phyloP scores from a whole-genome alignment of 23 red algal genomes.

The Gracilaria domingensis region DNA sequence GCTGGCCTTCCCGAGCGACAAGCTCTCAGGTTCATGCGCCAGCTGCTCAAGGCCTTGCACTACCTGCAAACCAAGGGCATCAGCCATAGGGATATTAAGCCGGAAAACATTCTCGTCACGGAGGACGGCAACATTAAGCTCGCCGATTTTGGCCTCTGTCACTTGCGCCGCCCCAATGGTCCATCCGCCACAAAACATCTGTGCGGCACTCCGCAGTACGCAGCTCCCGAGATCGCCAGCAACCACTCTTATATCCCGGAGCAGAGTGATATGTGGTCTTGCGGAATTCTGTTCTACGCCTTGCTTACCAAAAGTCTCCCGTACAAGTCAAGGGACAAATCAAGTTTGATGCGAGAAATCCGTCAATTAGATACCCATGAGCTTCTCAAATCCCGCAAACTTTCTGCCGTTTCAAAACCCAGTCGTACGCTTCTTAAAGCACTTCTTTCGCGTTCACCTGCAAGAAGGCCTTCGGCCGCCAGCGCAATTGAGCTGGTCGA shows the following conservation, averaged over 20 bases:
- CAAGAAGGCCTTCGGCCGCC: conserved; percentile 14
- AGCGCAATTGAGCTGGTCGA: conserved; percentile 32
- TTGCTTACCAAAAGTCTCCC: conserved; percentile 83
- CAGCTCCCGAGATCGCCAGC: conserved; percentile 77
- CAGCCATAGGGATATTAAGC: conserved; percentile 98
- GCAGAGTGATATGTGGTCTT: conserved; percentile 88
- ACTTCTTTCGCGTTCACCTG: conserved; percentile 18
- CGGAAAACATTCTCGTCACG: conserved; percentile 86
- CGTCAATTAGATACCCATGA: conserved; percentile 5
- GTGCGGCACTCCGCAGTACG: conserved; percentile 87
- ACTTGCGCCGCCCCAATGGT: conserved; percentile 45
- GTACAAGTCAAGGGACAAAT: conserved; percentile 39
- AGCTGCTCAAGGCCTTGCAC: conserved; percentile 78
- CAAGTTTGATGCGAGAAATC: conserved; percentile 11
- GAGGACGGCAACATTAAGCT: conserved; percentile 81
- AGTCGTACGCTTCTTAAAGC: conserved; percentile 12
- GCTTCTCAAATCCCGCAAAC: conserved; percentile 17
- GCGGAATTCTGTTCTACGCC: conserved; percentile 86
- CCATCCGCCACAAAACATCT: background rate
- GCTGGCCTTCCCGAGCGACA: background rate
- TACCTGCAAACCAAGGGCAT: conserved; percentile 85
- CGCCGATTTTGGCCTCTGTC: conserved; percentile 93
- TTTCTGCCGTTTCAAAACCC: conserved; percentile 6
- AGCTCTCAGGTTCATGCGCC: conserved; percentile 65
- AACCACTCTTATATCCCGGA: conserved; percentile 57